Conservation (phyloP, 1,284 basidiomycete species). For the Malassezia japonica region DNA sequence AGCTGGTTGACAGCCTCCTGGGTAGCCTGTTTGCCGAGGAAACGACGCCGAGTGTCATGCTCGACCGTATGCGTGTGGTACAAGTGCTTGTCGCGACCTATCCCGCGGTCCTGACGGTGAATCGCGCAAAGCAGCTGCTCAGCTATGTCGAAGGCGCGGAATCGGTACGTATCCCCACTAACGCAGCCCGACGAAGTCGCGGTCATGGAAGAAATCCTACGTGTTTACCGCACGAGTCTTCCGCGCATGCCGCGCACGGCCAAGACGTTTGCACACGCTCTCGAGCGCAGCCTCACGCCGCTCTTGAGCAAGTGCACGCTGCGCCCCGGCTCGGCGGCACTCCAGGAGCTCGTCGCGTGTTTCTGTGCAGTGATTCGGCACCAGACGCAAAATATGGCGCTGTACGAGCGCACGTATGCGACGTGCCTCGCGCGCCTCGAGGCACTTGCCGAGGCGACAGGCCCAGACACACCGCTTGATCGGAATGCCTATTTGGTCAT, state of each 20-base stretch:
- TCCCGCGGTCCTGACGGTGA: slow-evolving; percentile 67
- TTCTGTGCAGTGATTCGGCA: slow-evolving; percentile 73
- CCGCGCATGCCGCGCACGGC: slow-evolving; percentile 63
- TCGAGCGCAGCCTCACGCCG: slow-evolving; percentile 67
- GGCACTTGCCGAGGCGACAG: slow-evolving; percentile 1
- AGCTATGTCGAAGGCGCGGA: slow-evolving; percentile 75
- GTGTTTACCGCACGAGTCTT: slow-evolving; percentile 74
- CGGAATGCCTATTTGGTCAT: slow-evolving; percentile 27
- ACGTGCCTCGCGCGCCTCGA: slow-evolving; percentile 12
- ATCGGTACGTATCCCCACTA: slow-evolving; percentile 48
- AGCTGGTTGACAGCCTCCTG: slow-evolving; percentile 72
- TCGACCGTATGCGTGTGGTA: slow-evolving; percentile 61
- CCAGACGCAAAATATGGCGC: slow-evolving; percentile 72
- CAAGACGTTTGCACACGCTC: slow-evolving; percentile 62
- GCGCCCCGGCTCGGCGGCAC: slow-evolving; percentile 22
- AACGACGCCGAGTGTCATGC: slow-evolving; percentile 50
- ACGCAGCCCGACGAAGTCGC: slow-evolving; percentile 61
- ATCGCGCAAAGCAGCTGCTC: slow-evolving; percentile 68
- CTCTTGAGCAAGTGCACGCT: slow-evolving; percentile 64
- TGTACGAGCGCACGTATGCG: slow-evolving; percentile 59
- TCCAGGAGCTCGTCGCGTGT: slow-evolving; percentile 79
- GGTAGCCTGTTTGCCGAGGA: slow-evolving; percentile 76
- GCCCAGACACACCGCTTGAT: slow-evolving; percentile 20
- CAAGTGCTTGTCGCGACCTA: slow-evolving; percentile 70
- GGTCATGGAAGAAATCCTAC: slow-evolving; percentile 51